These are phyloP conservation scores for Colletotrichum sp. DNA, from an alignment of 2,329 filamentous ascomycete species.

Conservation along the genomic window DNA sequence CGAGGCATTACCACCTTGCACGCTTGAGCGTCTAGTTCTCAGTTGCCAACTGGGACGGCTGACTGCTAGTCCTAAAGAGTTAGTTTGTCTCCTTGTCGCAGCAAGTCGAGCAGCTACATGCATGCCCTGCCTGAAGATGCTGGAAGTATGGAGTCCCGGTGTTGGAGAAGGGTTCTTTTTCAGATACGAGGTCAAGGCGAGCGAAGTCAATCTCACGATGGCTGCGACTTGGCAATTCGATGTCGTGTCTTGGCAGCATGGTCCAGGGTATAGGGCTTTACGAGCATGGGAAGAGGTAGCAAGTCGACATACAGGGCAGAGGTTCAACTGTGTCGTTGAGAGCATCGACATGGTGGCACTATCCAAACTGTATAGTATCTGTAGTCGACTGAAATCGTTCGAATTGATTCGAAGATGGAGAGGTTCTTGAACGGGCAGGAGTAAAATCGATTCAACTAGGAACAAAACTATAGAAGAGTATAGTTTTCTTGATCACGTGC, in stretches of 20 bases:
- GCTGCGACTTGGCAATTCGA: not conserved
- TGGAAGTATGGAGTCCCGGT: conserved; percentile 4
- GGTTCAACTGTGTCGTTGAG: not conserved
- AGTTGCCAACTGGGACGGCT: not conserved
- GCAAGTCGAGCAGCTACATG: not conserved
- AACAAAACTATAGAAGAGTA: not conserved
- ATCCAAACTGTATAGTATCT: not conserved
- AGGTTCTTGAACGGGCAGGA: not conserved
- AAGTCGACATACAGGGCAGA: not conserved
- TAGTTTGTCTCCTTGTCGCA: not conserved
- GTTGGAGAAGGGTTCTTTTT: not conserved
- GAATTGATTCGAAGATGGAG: not conserved
- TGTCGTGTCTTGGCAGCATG: not conserved
- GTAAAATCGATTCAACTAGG: not conserved
- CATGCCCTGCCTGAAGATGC: not conserved
- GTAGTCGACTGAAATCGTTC: not conserved
- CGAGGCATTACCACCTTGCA: not conserved
- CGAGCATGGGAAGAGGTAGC: not conserved
- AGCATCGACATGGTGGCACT: not conserved
- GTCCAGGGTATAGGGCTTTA: not conserved
- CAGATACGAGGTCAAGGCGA: not conserved
- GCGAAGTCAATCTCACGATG: not conserved
- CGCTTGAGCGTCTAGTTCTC: not conserved
- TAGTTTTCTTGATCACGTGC: not conserved
- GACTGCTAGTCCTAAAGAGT: not conserved